Percentiles rank a stretch among this genome's conserved stretches.
Evolutionary conservation across 1,284 basidiomycete genomes (phyloP).

Genomic region (Microbotryum violaceum): DNA sequence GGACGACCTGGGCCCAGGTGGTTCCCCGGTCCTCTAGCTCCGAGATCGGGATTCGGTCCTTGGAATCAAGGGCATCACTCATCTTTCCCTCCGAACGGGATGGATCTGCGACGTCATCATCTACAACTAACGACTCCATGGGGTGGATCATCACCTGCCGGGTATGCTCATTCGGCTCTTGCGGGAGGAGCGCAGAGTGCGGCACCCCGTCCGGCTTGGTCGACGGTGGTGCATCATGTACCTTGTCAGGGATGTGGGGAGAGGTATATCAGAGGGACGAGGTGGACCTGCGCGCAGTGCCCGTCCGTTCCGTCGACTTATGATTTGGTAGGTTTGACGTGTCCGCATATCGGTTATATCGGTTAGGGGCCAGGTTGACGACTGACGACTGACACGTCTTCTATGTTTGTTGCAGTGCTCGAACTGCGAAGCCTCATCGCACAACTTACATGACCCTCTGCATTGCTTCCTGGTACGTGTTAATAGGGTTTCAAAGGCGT

Average conservation of each 20-base stretch:
- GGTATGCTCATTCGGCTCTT: not conserved
- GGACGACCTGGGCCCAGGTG: too few relatives aligned
- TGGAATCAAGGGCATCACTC: too few relatives aligned
- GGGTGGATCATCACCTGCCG: not conserved
- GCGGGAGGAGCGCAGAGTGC: not conserved
- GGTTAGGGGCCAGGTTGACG: not conserved
- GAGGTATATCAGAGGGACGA: not conserved
- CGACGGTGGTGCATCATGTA: not conserved
- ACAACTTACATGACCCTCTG: not conserved
- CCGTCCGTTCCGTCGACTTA: constrained; percentile 2
- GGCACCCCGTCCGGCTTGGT: not conserved
- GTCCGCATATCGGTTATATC: not conserved
- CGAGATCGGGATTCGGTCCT: not conserved
- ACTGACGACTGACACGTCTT: constrained; percentile 4
- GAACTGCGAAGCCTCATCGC: constrained; percentile 1
- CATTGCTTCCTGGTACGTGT: constrained; percentile 7
- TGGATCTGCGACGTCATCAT: too few relatives aligned
- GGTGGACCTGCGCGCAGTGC: constrained; percentile 10
- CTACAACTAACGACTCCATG: too few relatives aligned
- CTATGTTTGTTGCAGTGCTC: constrained; percentile 1
- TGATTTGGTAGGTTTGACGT: not conserved
- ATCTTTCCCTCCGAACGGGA: too few relatives aligned
- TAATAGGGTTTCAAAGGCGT: not conserved
- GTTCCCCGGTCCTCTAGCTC: not conserved
- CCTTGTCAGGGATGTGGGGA: not conserved